These are phyloP conservation scores for Entomortierella lignicola DNA, from an alignment of 192 early-diverging fungal genomes.

Conservation along the genomic window DNA sequence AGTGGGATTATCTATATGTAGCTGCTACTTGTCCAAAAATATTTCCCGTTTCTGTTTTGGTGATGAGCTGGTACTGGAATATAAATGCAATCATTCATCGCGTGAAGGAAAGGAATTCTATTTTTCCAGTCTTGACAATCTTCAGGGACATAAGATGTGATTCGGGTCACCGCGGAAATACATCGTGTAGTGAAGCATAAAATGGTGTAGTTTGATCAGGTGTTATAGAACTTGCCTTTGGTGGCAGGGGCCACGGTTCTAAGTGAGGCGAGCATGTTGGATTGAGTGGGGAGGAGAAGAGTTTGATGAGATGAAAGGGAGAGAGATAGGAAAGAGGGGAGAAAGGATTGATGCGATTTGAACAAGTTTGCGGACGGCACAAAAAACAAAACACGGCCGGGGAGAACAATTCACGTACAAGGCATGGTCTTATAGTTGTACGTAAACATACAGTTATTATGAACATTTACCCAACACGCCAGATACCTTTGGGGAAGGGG, in stretches of 20 bases:
- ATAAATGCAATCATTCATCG: background rate
- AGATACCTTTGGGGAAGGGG: too few relatives aligned
- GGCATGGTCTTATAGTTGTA: background rate
- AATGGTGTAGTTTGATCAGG: background rate
- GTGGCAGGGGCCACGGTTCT: slow-evolving; percentile 43
- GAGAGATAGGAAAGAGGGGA: background rate
- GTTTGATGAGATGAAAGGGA: slow-evolving; percentile 10
- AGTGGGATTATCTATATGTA: too few relatives aligned
- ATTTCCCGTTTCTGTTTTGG: background rate
- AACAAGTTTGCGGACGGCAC: too few relatives aligned
- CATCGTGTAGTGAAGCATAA: background rate
- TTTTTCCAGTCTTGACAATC: background rate
- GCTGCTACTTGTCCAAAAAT: too few relatives aligned
- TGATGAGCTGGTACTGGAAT: background rate
- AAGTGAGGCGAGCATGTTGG: slow-evolving; percentile 35
- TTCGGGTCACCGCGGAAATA: background rate
- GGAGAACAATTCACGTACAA: background rate
- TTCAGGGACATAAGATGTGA: background rate
- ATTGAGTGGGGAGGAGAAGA: slow-evolving; percentile 29
- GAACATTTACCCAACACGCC: too few relatives aligned
- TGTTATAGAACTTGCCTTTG: slow-evolving; percentile 34
- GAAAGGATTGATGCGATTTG: background rate
- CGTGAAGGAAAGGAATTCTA: background rate
- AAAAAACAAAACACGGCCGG: slow-evolving; percentile 14
- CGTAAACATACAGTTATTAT: too few relatives aligned